phyloP scores from a whole-genome alignment of 371 early-diverging fungal genomes.

The Sporodiniella umbellata region DNA sequence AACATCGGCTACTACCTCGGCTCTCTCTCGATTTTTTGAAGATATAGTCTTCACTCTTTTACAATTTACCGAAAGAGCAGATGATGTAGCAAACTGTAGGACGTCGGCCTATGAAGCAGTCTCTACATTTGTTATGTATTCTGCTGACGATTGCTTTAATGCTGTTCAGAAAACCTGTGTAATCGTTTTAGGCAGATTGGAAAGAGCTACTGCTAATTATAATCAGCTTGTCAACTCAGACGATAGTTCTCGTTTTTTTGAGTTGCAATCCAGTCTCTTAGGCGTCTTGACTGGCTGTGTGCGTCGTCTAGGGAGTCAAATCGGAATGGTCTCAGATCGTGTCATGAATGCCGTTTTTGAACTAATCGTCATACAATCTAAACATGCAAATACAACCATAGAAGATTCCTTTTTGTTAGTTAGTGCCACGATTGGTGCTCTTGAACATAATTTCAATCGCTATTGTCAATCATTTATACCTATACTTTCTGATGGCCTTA shows the following conservation, averaged over 20 bases:
- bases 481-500: conserved; percentile 74
- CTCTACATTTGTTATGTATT: conserved; percentile 66
- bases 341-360: conserved; percentile 84
- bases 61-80: conserved; percentile 64
- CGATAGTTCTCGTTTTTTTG: conserved; percentile 75
- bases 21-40: conserved; percentile 81
- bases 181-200: conserved; percentile 75
- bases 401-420: conserved; percentile 93
- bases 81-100: conserved; percentile 78
- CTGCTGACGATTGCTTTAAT: conserved; percentile 72
- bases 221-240: conserved; percentile 76
- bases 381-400: conserved; percentile 77
- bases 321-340: conserved; percentile 74
- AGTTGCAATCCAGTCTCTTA: conserved; percentile 87
- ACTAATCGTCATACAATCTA: conserved; percentile 61
- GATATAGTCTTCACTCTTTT: conserved; percentile 73
- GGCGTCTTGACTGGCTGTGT: conserved; percentile 81
- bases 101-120: conserved; percentile 93
- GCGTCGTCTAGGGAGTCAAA: conserved; percentile 68
- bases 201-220: conserved; percentile 62
- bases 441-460: conserved; percentile 80
- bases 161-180: conserved; percentile 69
- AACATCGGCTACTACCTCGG: conserved; percentile 56
- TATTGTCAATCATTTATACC: conserved; percentile 87
- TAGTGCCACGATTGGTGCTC: conserved; percentile 77